phyloP scores from a whole-genome alignment of 306 rosid genomes.

The Quillaja saponaria region DNA sequence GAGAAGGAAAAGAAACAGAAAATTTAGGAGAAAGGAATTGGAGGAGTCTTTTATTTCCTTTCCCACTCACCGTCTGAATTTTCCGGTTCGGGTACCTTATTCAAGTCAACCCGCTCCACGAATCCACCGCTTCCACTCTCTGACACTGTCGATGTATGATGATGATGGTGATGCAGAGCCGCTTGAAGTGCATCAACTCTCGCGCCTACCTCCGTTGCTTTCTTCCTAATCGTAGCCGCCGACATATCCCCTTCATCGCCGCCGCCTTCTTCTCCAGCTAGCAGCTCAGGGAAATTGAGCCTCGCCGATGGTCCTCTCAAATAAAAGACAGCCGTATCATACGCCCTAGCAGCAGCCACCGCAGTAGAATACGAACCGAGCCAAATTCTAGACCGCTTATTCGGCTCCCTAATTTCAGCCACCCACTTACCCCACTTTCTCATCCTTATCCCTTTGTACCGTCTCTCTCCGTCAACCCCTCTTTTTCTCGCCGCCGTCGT shows the following conservation, averaged over 20 bases:
- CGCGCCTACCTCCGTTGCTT: constrained; percentile 92
- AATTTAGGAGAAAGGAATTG: too few species aligned
- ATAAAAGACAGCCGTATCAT: constrained; percentile 91
- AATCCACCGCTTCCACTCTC: constrained; percentile 41
- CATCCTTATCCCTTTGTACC: constrained; percentile 98
- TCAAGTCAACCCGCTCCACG: constrained; percentile 50
- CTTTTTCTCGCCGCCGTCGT: constrained; percentile 37
- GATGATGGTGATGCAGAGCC: constrained; percentile 47
- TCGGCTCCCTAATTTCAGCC: constrained; percentile 97
- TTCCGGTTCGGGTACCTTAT: constrained; percentile 82
- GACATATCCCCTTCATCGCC: constrained; percentile 57
- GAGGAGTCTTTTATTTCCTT: constrained; percentile 22
- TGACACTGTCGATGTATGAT: constrained; percentile 24
- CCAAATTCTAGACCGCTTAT: constrained; percentile 96
- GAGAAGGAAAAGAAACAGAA: not conserved
- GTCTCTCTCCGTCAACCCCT: constrained; percentile 54
- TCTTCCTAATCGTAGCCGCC: constrained; percentile 81
- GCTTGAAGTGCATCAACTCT: constrained; percentile 83
- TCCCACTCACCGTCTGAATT: constrained; percentile 63
- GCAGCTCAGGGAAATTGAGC: constrained; percentile 79
- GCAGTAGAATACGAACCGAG: constrained; percentile 95
- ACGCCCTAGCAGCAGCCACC: constrained; percentile 91
- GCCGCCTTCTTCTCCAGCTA: constrained; percentile 38
- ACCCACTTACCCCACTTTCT: constrained; percentile 99
- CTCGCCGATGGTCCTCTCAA: constrained; percentile 89